Percentiles rank a stretch among this genome's conserved stretches.
These are phyloP conservation scores for Penicillium roqueforti DNA, from an alignment of 495 filamentous ascomycete species.

Conservation along the genomic window DNA sequence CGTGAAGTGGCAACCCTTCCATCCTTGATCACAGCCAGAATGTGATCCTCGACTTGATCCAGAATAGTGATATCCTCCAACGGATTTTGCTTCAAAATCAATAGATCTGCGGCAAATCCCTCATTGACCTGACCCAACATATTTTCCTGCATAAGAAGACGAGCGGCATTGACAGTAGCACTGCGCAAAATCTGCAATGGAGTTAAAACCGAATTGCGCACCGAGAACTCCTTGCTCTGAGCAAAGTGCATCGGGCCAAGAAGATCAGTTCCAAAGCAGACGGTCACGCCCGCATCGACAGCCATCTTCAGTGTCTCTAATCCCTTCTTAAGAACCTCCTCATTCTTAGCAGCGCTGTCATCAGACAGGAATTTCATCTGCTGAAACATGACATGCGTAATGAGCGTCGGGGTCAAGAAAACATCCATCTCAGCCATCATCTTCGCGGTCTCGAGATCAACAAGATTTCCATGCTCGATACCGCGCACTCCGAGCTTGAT, in stretches of 20 bases:
- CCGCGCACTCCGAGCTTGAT: conserved; percentile 50
- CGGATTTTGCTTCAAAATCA: conserved; percentile 42
- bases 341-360: conserved; percentile 41
- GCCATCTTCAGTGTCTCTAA: conserved; percentile 42
- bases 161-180: conserved; percentile 49
- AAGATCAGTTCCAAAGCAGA: conserved; percentile 54
- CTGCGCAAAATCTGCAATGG: conserved; percentile 43
- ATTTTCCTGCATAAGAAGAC: conserved; percentile 36
- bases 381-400: conserved; percentile 48
- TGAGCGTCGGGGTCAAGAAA: conserved; percentile 50
- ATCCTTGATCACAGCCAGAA: conserved; percentile 47
- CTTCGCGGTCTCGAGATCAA: conserved; percentile 47
- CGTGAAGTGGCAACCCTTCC: conserved; percentile 33
- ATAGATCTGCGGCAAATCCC: conserved; percentile 40
- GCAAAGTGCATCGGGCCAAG: conserved; percentile 43
- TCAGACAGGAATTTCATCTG: conserved; percentile 38
- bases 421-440: conserved; percentile 42
- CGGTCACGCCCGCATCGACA: conserved; percentile 43
- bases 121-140: conserved; percentile 39
- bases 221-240: conserved; percentile 48
- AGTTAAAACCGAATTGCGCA: conserved; percentile 40
- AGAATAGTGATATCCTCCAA: conserved; percentile 49
- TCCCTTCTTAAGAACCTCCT: conserved; percentile 44
- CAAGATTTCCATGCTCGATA: conserved; percentile 54
- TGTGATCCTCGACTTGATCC: conserved; percentile 37